Evolutionary conservation across 2,329 filamentous ascomycete genomes (phyloP).

Genomic region (Ciborinia camelliae): DNA sequence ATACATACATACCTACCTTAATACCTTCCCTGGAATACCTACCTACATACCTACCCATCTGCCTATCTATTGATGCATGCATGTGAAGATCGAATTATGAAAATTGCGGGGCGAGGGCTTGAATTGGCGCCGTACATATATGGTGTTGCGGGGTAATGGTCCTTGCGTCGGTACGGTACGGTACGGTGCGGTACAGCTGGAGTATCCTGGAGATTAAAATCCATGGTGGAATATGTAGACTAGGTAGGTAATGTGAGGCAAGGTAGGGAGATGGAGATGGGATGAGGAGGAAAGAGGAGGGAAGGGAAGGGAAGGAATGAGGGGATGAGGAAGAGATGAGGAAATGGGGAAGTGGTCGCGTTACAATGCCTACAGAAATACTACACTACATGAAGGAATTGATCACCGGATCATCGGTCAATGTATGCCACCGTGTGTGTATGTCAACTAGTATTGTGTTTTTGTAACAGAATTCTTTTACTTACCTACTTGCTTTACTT

Average conservation of each 20-base stretch:
- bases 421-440: background rate
- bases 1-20: too few relatives aligned
- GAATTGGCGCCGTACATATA: background rate
- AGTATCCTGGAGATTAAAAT: too few relatives aligned
- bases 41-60: too few relatives aligned
- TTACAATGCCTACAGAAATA: background rate
- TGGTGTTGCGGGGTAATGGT: background rate
- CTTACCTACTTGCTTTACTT: background rate
- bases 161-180: too few relatives aligned
- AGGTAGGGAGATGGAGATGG: background rate
- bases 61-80: too few relatives aligned
- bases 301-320: too few relatives aligned
- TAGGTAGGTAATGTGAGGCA: too few relatives aligned
- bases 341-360: background rate
- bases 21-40: too few relatives aligned
- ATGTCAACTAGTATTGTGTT: background rate
- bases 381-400: background rate
- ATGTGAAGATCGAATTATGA: background rate
- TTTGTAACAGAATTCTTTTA: background rate
- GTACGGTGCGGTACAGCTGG: too few relatives aligned
- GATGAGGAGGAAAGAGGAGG: too few relatives aligned
- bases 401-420: slow-evolving; percentile 10
- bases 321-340: background rate
- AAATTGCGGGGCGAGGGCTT: background rate
- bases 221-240: too few relatives aligned